These are phyloP conservation scores for Sphagnum fallax DNA, from an alignment of 228 moss, liverwort and hornwort species.

Conservation along the genomic window DNA sequence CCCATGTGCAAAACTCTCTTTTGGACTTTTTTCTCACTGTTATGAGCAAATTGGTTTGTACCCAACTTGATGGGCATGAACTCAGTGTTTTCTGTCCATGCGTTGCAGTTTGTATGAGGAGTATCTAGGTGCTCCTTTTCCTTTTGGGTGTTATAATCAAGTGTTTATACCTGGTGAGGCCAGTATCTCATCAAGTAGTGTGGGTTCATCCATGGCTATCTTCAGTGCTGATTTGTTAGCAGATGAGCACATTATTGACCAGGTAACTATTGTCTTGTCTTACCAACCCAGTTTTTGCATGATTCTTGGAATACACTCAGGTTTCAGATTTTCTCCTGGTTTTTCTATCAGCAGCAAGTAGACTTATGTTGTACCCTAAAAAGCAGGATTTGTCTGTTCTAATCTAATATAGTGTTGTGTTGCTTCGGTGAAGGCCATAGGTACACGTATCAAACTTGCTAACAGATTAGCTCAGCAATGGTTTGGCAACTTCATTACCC, in stretches of 20 bases:
- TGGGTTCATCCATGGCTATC: constrained; percentile 72
- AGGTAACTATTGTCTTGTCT: constrained; percentile 45
- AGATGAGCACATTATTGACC: constrained; percentile 91
- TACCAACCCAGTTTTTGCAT: not conserved
- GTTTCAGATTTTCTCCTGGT: not conserved
- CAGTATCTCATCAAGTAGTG: constrained; percentile 51
- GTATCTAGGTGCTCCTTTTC: constrained; percentile 90
- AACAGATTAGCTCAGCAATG: constrained; percentile 91
- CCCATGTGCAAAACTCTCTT: too few relatives aligned
- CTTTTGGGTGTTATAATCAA: constrained; percentile 93
- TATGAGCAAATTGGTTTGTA: too few relatives aligned
- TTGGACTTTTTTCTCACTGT: too few relatives aligned
- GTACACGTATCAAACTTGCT: constrained; percentile 82
- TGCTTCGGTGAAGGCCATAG: constrained; percentile 58
- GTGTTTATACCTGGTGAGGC: constrained; percentile 80
- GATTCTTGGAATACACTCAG: too few relatives aligned
- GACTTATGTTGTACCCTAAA: not conserved
- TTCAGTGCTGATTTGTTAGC: constrained; percentile 80
- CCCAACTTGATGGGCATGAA: too few relatives aligned
- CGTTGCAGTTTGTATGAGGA: constrained; percentile 70
- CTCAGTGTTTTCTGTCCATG: not conserved
- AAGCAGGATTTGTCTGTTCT: too few relatives aligned
- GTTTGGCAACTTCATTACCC: constrained; percentile 96
- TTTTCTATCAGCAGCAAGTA: not conserved
- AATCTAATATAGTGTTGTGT: not conserved